phyloP scores from a whole-genome alignment of 495 filamentous ascomycete genomes.

The Podospora didyma region DNA sequence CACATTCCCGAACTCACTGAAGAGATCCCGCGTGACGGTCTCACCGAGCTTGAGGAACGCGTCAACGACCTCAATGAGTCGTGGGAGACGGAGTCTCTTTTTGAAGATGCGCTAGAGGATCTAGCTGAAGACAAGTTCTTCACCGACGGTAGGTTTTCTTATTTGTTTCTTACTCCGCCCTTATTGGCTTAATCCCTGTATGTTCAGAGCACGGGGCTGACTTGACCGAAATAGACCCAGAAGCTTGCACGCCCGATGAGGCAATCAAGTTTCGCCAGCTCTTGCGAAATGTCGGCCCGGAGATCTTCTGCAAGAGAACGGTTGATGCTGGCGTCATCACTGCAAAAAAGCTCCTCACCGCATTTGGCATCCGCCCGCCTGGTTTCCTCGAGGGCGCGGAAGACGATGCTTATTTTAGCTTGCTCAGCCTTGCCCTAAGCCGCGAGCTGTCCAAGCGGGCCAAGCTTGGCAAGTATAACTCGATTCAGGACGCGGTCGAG shows the following conservation, averaged over 20 bases:
- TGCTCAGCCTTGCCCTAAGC: slow-evolving; percentile 72
- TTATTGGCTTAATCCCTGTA: background rate
- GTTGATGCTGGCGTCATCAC: slow-evolving; percentile 64
- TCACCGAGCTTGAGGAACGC: slow-evolving; percentile 51
- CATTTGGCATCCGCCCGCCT: slow-evolving; percentile 82
- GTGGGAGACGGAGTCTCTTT: slow-evolving; percentile 66
- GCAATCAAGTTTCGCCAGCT: slow-evolving; percentile 62
- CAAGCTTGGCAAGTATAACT: slow-evolving; percentile 79
- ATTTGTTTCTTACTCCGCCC: slow-evolving; percentile 13
- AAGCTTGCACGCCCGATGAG: slow-evolving; percentile 71
- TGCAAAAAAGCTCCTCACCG: slow-evolving; percentile 81
- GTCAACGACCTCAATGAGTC: slow-evolving; percentile 59
- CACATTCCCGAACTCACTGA: slow-evolving; percentile 72
- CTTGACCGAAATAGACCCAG: slow-evolving; percentile 32
- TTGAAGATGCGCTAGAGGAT: slow-evolving; percentile 63
- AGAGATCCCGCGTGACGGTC: slow-evolving; percentile 29
- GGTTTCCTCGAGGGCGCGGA: slow-evolving; percentile 68
- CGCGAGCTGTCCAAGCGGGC: slow-evolving; percentile 79
- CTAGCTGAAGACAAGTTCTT: slow-evolving; percentile 58
- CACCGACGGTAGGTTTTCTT: slow-evolving; percentile 44
- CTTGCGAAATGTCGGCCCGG: slow-evolving; percentile 69
- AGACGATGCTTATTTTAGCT: slow-evolving; percentile 68
- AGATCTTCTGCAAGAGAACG: slow-evolving; percentile 69
- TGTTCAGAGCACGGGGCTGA: background rate
- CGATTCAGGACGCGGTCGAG: slow-evolving; percentile 78